A percentile compares a stretch with the other conserved stretches of the same genome.
Evolutionary conservation across 148 eudicot genomes (phyloP).

Genomic region (Arbutus unedo): DNA sequence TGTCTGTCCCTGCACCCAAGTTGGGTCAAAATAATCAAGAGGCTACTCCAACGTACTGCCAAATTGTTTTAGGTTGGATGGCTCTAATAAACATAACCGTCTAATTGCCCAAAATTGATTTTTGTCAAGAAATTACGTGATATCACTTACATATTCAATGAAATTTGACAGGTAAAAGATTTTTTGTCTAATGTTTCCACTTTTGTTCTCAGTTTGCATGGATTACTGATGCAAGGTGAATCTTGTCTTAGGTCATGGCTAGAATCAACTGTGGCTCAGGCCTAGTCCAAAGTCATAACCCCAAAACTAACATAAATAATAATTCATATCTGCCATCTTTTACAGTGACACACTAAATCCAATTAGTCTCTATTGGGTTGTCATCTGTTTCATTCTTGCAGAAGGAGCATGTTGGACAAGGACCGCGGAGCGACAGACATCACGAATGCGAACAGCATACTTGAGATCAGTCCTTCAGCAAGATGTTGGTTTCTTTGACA

Average conservation of each 20-base stretch:
- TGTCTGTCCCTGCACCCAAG: no score
- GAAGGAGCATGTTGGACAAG: constrained; percentile 51
- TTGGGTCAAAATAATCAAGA: no score
- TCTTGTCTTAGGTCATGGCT: not conserved
- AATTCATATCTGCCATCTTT: no score
- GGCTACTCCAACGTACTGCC: no score
- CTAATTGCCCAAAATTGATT: no score
- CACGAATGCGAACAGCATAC: constrained; percentile 40
- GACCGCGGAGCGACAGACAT: constrained; percentile 49
- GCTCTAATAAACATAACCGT: no score
- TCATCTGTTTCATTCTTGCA: constrained; percentile 2
- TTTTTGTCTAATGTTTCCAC: not conserved
- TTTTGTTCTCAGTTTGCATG: not conserved
- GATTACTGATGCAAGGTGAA: not conserved
- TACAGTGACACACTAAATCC: not conserved
- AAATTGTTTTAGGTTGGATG: no score
- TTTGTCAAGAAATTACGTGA: no score
- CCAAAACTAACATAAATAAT: no score
- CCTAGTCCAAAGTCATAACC: no score
- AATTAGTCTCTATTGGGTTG: not conserved
- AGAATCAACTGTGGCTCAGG: not conserved
- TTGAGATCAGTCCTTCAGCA: constrained; percentile 46
- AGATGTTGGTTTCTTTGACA: constrained; percentile 48
- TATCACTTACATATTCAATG: not conserved
- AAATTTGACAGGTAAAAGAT: not conserved